Evolutionary conservation across 202 grass and related monocot genomes (phyloP), one percentile per base, ranked within the genome.

Genomic region (Digitaria exilis): DNA sequence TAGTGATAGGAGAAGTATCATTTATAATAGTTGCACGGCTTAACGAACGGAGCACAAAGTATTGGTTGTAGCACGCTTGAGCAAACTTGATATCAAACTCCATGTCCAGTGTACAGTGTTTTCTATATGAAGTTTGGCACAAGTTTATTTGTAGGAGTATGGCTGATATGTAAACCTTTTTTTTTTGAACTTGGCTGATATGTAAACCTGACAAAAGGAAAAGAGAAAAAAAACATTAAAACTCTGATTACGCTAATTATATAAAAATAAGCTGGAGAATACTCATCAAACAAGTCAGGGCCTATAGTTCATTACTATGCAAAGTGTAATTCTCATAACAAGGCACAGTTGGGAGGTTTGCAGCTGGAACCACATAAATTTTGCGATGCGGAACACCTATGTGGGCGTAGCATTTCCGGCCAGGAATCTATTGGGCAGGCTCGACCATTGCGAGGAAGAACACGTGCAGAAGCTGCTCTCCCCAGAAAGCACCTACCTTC

Each of bases 331-430:
- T 68, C 25, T 45, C n/a, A 45, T 69, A 25, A 26, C 49, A 30
- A 51, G 31, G 26, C 26, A 50, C 26, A 51, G 4, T 7, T 49
- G 25, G 5, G 5, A 71, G 50, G 11, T 48, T 29, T 7, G 59
- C 48, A 55, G 32, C 2, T 18, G 49, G n/a, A 55, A 69, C 25
- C 50, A 1, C 48, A 19, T 7, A 22, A 19, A 39, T 52, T 49
- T 26, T 54, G 61, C 45, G 32, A 12, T 7, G 37, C 14, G 32
- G 9, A 4, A 35, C 24, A 14, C 21, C n/a, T 62, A 6, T 68
- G 81, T 75, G 81, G 6, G 4, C 31, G 9, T 84, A 88, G 81
- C 31, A 69, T 75, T 80, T 75, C 75, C 42, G 9, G 1, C 13
- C 59, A 51, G 59, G 80, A 18, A 74, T 75, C 68, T 80, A 26